Percentiles rank a stretch among this genome's conserved stretches.
These are phyloP conservation scores for Oryza meridionalis DNA, from an alignment of 176 grass and related monocot genomes.

Conservation along the genomic window DNA sequence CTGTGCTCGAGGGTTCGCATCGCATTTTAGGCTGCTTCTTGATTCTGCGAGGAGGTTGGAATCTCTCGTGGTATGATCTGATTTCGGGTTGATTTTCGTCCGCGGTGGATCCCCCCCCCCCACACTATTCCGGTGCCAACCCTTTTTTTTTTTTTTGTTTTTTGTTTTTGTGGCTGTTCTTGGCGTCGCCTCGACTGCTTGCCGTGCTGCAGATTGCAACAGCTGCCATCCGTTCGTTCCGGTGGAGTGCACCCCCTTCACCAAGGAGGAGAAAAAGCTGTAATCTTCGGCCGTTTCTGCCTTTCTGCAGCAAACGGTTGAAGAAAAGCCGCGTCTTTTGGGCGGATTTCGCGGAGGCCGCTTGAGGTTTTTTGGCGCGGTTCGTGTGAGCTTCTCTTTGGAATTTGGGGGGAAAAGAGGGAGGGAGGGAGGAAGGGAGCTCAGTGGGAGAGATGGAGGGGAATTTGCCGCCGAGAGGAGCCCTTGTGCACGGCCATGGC, in stretches of 20 bases:
- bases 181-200: not conserved
- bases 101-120: not conserved
- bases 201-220: constrained; percentile 13
- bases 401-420: too few species aligned
- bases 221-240: not conserved
- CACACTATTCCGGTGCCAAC: not conserved
- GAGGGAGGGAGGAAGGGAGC: not conserved
- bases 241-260: not conserved
- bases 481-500: constrained; percentile 12
- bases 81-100: not conserved
- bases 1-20: not conserved
- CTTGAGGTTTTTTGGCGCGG: not conserved
- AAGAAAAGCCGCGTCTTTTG: constrained; percentile 21
- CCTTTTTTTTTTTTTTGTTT: not conserved
- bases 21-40: not conserved
- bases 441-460: constrained; percentile 44
- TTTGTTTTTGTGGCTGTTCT: not conserved
- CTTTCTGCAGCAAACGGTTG: not conserved
- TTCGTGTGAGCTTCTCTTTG: constrained; percentile 1
- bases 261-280: not conserved
- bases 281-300: constrained; percentile 7
- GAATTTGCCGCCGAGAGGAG: constrained; percentile 48
- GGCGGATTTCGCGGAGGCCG: not conserved
- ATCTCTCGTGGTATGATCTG: constrained; percentile 31
- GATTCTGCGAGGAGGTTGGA: not conserved